Percentiles rank a stretch among this genome's conserved stretches.
phyloP scores from a whole-genome alignment of 1,139 yeast species.

The Magnusiomyces paraingens region DNA sequence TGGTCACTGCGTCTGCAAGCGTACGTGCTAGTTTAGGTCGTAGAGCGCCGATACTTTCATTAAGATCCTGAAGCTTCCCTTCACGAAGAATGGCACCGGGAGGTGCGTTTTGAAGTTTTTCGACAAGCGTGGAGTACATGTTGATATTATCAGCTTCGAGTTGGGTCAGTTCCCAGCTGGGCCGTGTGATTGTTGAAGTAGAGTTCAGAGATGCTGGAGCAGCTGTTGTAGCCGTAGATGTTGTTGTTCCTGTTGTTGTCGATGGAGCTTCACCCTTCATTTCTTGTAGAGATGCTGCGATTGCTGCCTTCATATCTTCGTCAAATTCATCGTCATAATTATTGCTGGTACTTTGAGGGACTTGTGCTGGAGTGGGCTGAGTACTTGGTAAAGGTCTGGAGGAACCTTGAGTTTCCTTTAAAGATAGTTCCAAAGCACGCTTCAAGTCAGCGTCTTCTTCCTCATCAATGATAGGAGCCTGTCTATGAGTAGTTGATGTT shows the following conservation, averaged over 20 bases:
- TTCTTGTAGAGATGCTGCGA: constrained; percentile 84
- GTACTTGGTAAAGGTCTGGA: constrained; percentile 15
- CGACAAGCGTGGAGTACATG: constrained; percentile 62
- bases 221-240: constrained; percentile 14
- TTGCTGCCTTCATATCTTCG: constrained; percentile 88
- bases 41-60: constrained; percentile 54
- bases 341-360: constrained; percentile 9
- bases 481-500: neutral
- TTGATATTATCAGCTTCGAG: constrained; percentile 64
- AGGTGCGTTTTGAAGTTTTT: constrained; percentile 46
- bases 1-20: constrained; percentile 54
- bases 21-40: constrained; percentile 72
- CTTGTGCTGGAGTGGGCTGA: constrained; percentile 16
- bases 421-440: constrained; percentile 71
- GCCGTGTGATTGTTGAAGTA: constrained; percentile 7
- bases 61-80: constrained; percentile 54
- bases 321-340: constrained; percentile 59
- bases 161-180: constrained; percentile 40
- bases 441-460: constrained; percentile 74
- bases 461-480: constrained; percentile 22
- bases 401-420: constrained; percentile 42
- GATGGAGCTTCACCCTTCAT: constrained; percentile 37
- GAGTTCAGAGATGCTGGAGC: constrained; percentile 18
- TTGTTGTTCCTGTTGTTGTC: constrained; percentile 14
- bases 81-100: constrained; percentile 54